Conservation (phyloP, 257 asterid species). For the Primulina tabacum region DNA sequence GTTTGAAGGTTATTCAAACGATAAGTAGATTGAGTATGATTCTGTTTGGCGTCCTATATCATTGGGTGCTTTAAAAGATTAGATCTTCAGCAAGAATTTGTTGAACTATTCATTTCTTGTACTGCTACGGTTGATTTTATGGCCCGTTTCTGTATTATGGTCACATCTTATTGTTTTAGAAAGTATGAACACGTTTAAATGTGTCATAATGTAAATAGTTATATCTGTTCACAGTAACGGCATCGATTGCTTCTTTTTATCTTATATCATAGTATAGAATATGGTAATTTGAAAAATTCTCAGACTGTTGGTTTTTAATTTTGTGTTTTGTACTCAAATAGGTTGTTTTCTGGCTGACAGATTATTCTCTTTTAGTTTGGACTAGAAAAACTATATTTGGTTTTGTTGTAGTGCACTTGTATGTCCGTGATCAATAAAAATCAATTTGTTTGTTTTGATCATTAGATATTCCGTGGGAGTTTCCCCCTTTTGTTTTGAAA, state of each 20-base stretch:
- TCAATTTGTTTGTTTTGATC: conserved; percentile 14
- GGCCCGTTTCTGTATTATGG: background rate
- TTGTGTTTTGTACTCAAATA: background rate
- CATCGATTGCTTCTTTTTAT: background rate
- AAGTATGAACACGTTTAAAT: too few relatives aligned
- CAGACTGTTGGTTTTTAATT: conserved; percentile 1
- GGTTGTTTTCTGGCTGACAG: background rate
- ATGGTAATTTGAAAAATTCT: background rate
- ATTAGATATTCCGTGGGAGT: conserved; percentile 15
- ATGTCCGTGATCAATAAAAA: conserved; percentile 1
- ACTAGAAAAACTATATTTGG: conserved; percentile 4
- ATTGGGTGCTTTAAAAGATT: background rate
- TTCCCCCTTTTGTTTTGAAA: conserved; percentile 26
- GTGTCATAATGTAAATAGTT: background rate
- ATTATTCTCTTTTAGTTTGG: conserved; percentile 2
- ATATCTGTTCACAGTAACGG: background rate
- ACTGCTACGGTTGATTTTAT: background rate
- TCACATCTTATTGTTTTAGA: background rate
- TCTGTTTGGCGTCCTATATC: background rate
- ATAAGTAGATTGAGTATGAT: conserved; percentile 7
- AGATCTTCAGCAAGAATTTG: conserved; percentile 7
- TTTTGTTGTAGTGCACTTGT: background rate
- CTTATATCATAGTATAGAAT: background rate
- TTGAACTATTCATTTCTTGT: conserved; percentile 11
- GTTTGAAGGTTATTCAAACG: background rate